phyloP scores from a whole-genome alignment of 345 rosid genomes.

The Linum tenue region DNA sequence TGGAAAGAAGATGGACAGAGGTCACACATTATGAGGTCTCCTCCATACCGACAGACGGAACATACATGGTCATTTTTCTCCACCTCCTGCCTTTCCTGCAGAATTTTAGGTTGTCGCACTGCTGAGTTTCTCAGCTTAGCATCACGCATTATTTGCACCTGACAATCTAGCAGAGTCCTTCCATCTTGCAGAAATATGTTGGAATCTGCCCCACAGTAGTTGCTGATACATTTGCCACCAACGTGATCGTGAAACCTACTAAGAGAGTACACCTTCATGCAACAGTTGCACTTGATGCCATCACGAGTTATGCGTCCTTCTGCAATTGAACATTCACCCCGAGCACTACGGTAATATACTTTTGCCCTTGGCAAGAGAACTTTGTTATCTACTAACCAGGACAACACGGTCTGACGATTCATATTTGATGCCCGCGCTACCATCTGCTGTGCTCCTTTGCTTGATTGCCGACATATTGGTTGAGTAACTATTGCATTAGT shows the following conservation, averaged over 20 bases:
- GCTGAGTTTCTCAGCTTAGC: conserved; percentile 18
- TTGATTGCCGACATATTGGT: conserved; percentile 26
- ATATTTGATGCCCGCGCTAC: conserved; percentile 24
- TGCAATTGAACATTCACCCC: conserved; percentile 18
- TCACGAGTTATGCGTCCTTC: conserved; percentile 53
- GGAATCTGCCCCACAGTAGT: conserved; percentile 35
- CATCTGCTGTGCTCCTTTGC: conserved; percentile 41
- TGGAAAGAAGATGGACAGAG: conserved; percentile 85
- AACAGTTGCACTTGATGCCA: conserved; percentile 71
- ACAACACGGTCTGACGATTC: conserved; percentile 44
- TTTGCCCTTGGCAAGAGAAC: conserved; percentile 49
- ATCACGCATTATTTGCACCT: conserved; percentile 22
- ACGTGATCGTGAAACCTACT: conserved; percentile 50
- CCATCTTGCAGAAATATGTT: conserved; percentile 63
- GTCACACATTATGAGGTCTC: conserved; percentile 67
- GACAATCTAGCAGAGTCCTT: conserved; percentile 65
- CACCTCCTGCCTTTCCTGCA: conserved; percentile 23
- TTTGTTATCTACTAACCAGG: conserved; percentile 68
- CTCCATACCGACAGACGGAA: conserved; percentile 74
- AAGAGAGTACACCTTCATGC: conserved; percentile 38
- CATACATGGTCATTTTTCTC: conserved; percentile 53
- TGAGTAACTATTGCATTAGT: conserved; percentile 9
- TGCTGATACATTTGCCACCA: conserved; percentile 17
- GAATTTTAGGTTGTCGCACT: conserved; percentile 15
- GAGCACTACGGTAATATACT: conserved; percentile 31